Evolutionary conservation across 257 asterid genomes (phyloP).

Genomic region (Salvia miltiorrhiza): DNA sequence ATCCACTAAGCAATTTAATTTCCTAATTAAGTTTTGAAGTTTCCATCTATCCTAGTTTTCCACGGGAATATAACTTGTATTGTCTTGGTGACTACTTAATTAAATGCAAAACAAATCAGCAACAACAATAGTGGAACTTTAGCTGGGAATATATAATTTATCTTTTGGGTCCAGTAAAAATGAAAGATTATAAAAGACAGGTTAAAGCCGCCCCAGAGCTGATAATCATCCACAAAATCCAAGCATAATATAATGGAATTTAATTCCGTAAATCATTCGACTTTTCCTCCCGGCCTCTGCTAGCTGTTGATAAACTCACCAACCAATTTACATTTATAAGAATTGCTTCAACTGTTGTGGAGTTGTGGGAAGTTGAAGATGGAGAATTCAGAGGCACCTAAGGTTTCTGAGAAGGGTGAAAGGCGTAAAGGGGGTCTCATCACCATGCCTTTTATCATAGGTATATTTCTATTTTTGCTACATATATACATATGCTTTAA

Average conservation of each 20-base stretch:
- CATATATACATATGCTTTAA: not conserved
- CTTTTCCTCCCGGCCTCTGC: too few relatives aligned
- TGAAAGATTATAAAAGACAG: not conserved
- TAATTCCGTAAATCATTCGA: not conserved
- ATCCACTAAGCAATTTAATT: not conserved
- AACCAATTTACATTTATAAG: too few relatives aligned
- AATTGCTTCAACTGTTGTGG: too few relatives aligned
- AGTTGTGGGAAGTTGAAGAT: constrained; percentile 13
- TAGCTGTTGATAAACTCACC: too few relatives aligned
- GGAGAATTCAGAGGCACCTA: constrained; percentile 33
- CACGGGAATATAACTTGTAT: not conserved
- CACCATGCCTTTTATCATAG: constrained; percentile 76
- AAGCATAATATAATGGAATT: not conserved
- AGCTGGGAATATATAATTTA: not conserved
- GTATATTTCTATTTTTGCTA: constrained; percentile 7
- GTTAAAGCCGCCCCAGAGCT: not conserved
- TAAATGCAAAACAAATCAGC: not conserved
- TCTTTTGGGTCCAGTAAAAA: not conserved
- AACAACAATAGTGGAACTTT: not conserved
- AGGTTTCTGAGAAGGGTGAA: constrained; percentile 7
- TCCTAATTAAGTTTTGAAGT: not conserved
- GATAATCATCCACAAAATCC: not conserved
- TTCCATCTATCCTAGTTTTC: not conserved
- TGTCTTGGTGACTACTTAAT: not conserved
- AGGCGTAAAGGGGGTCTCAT: constrained; percentile 50